phyloP scores from a whole-genome alignment of 371 early-diverging fungal genomes.

The Syncephalis fuscata region DNA sequence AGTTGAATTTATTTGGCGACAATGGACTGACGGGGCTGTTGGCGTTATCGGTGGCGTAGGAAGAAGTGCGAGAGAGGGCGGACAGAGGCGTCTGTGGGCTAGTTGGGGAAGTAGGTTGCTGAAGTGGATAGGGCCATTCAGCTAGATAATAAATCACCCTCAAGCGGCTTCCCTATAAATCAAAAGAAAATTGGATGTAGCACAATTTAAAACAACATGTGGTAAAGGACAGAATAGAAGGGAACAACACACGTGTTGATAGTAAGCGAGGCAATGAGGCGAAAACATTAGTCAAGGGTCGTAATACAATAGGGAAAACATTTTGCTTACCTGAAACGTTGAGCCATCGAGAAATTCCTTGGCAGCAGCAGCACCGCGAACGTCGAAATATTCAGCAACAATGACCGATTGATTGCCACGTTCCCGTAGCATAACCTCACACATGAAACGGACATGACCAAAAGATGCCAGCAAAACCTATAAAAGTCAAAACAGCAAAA shows the following conservation, averaged over 20 bases:
- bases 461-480: no score
- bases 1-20: no score
- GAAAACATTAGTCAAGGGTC: background rate
- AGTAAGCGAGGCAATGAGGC: background rate
- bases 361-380: constrained; percentile 10
- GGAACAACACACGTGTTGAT: background rate
- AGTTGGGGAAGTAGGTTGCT: background rate
- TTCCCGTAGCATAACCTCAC: background rate
- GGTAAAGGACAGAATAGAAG: background rate
- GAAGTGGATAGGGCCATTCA: background rate
- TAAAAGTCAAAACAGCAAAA: no score
- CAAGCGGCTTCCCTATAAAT: constrained; percentile 1
- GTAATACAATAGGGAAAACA: background rate
- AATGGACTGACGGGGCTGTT: no score
- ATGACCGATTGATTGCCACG: background rate
- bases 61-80: no score
- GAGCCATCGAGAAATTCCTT: constrained; percentile 7
- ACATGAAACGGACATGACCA: background rate
- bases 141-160: background rate
- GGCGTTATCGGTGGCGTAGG: no score
- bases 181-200: constrained; percentile 5
- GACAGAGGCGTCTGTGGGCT: no score
- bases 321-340: constrained; percentile 7
- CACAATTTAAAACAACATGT: background rate
- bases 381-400: constrained; percentile 19